A percentile compares a stretch with the other conserved stretches of the same genome.
Evolutionary conservation across 2,329 filamentous ascomycete species (phyloP).

Genomic region (Alternaria arbusti): DNA sequence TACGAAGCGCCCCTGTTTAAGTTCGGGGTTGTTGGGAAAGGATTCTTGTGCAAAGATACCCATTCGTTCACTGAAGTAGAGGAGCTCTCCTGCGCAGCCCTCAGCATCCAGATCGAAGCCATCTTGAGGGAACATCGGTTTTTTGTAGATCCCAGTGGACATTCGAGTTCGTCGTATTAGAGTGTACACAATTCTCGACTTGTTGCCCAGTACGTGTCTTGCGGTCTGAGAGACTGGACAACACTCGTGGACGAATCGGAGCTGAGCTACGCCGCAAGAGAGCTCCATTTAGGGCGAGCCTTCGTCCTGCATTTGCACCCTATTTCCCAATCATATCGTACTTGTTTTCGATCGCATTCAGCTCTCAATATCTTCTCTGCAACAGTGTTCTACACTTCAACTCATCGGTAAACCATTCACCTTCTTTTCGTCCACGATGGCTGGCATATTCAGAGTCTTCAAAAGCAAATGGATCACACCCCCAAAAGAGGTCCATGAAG

Average conservation of each 20-base stretch:
- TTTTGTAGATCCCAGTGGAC: background rate
- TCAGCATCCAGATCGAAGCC: background rate
- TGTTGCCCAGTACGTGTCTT: background rate
- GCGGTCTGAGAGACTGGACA: background rate
- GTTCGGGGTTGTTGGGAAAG: background rate
- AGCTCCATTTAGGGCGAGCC: background rate
- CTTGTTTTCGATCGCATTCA: too few species aligned
- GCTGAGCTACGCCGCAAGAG: slow-evolving; percentile 11
- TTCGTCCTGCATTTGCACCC: slow-evolving; percentile 54
- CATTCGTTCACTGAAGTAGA: background rate
- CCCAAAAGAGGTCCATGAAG: slow-evolving; percentile 42
- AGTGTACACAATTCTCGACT: too few species aligned
- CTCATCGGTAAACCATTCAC: slow-evolving; percentile 36
- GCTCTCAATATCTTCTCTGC: background rate
- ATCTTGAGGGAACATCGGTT: background rate
- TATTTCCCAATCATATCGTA: background rate
- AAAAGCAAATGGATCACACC: slow-evolving; percentile 43
- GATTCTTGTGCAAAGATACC: background rate
- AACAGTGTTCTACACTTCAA: background rate
- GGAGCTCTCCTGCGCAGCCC: background rate
- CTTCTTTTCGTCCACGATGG: slow-evolving; percentile 17
- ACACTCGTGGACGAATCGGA: slow-evolving; percentile 16
- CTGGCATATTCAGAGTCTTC: slow-evolving; percentile 32
- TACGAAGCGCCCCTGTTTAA: background rate
- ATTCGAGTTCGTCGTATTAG: too few species aligned